A percentile compares a stretch with the other conserved stretches of the same genome.
phyloP scores from a whole-genome alignment of 495 filamentous ascomycete species.

The Tetracladium marchalianum region DNA sequence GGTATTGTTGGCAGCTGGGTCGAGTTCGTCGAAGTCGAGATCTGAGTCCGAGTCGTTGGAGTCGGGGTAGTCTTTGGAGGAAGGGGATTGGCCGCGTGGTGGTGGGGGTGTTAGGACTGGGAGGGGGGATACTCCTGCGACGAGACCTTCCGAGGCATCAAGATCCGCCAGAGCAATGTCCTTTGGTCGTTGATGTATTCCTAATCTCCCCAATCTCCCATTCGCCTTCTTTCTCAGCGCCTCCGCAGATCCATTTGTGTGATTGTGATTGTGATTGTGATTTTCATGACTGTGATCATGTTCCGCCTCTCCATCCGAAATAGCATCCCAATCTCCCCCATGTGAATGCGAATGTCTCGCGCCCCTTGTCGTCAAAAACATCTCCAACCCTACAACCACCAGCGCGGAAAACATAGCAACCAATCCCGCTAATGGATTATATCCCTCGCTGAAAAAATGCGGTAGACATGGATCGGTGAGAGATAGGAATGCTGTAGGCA shows the following conservation, averaged over 20 bases:
- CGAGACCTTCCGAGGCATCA: constrained; percentile 33
- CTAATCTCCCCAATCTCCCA: constrained; percentile 15
- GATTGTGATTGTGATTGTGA: too few relatives aligned
- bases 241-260: constrained; percentile 8
- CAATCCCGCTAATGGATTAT: constrained; percentile 66
- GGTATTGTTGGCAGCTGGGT: constrained; percentile 18
- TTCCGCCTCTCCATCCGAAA: constrained; percentile 10
- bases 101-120: constrained; percentile 31
- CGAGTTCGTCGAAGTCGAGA: constrained; percentile 42
- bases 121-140: constrained; percentile 37
- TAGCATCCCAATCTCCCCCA: constrained; percentile 22
- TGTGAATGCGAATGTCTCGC: constrained; percentile 43
- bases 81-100: background rate
- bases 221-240: constrained; percentile 4
- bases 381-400: constrained; percentile 65
- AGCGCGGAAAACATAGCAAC: constrained; percentile 72
- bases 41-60: constrained; percentile 37
- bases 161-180: constrained; percentile 34
- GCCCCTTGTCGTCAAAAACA: constrained; percentile 54
- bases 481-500: constrained; percentile 74
- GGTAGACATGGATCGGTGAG: constrained; percentile 76
- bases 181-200: constrained; percentile 24
- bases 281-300: background rate
- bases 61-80: constrained; percentile 16
- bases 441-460: constrained; percentile 58